Percentiles rank a stretch among this genome's conserved stretches.
Conservation (phyloP, 352 stramenopile genomes). For the Phytophthora boehmeriae region DNA sequence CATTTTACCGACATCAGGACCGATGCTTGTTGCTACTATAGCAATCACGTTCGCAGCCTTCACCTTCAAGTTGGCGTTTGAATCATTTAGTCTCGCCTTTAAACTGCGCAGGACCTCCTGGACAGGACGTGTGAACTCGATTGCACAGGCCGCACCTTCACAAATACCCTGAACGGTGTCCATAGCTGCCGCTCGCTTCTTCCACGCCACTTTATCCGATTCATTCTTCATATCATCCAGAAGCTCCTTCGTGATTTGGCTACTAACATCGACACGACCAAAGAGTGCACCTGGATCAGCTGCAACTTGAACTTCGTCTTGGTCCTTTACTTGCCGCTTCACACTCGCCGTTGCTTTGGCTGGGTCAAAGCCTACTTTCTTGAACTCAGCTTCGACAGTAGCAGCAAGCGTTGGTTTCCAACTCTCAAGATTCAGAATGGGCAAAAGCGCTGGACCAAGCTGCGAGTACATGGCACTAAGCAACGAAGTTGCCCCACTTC, state of each 20-base stretch:
- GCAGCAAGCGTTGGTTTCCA: slow-evolving; percentile 85
- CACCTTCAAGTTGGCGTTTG: slow-evolving; percentile 88
- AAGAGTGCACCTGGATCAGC: slow-evolving; percentile 65
- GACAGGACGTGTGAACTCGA: slow-evolving; percentile 86
- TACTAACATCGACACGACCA: slow-evolving; percentile 77
- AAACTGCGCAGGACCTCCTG: slow-evolving; percentile 76
- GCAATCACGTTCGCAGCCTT: slow-evolving; percentile 87
- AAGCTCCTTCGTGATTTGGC: slow-evolving; percentile 87
- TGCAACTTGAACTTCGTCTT: slow-evolving; percentile 53
- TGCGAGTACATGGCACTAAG: slow-evolving; percentile 86
- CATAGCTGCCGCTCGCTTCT: slow-evolving; percentile 85
- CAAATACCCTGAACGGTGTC: slow-evolving; percentile 80
- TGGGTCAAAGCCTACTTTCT: slow-evolving; percentile 81
- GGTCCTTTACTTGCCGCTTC: slow-evolving; percentile 73
- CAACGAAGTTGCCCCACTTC: slow-evolving; percentile 64
- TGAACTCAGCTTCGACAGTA: slow-evolving; percentile 82
- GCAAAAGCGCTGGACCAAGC: slow-evolving; percentile 75
- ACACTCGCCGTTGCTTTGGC: slow-evolving; percentile 55
- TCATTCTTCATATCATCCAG: slow-evolving; percentile 87
- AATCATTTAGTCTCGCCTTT: slow-evolving; percentile 83
- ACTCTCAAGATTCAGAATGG: slow-evolving; percentile 81
- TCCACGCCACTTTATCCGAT: slow-evolving; percentile 85
- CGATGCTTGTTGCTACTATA: slow-evolving; percentile 75
- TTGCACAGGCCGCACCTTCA: slow-evolving; percentile 71
- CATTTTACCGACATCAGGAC: slow-evolving; percentile 78